Evolutionary conservation across 441 rosid genomes (phyloP), one percentile per base, ranked within the genome.

Genomic region (Erodium texanum): DNA sequence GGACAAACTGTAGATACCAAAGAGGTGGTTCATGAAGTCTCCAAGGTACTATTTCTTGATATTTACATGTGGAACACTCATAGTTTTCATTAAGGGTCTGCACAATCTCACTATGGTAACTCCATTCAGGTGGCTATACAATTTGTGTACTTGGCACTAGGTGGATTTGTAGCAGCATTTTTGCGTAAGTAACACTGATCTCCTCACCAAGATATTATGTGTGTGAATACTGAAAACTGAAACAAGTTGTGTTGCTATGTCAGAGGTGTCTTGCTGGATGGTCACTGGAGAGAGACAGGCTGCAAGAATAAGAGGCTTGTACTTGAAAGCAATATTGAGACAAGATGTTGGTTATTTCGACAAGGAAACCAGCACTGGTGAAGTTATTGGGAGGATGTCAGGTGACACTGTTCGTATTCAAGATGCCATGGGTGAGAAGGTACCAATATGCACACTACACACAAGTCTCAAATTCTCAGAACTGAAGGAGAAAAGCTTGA

Each of bases 381-480:
- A 92, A 52, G 83, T 92, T 63, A 77, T 91, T 43, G 93, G 89
- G 64, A 84, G 97, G 65, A 89, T 91, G 96, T 89, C 97, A 0
- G 92, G 96, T 1, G 97, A 91, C 73, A 91, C 96, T 0, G 74
- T 91, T 70, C 88, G 87, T 43, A 90, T 92, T 75, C 97, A 86
- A 75, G 90, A 92, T 11, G 92, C 94, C 56, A 84, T 92, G 86
- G 96, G 96, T 12, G 97, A 92, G 68, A 89, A 89, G 89, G 96
- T 87, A 82, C 7, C 12, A 7, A 15, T 10, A 24, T 65, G 18
- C 3, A 43, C 3, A 34, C 58, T 9, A 19, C 45, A 43, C 3
- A 34, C 58, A 5, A 19, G 29, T 38, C 63, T 62, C 29, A 14
- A 61, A 14, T 8, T 24, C 58, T 54, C 16, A 38, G 3, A 18